phyloP scores from a whole-genome alignment of 1,284 basidiomycete species.

The Cryptococcus sp. region DNA sequence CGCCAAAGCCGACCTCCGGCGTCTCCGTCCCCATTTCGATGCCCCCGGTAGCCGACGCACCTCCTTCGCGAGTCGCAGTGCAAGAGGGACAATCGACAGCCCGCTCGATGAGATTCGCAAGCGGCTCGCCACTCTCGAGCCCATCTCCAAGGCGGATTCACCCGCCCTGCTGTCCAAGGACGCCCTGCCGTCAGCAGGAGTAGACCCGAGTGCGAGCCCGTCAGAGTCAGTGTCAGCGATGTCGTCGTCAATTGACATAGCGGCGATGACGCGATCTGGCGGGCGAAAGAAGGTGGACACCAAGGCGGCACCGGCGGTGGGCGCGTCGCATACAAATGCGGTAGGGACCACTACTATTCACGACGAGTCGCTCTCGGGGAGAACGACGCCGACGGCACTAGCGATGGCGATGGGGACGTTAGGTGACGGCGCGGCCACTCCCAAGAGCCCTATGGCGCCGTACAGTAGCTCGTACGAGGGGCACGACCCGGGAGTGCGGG shows the following conservation, averaged over 20 bases:
- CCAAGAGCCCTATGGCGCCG: slow-evolving; percentile 23
- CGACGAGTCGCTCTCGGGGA: slow-evolving; percentile 52
- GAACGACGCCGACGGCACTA: slow-evolving; percentile 26
- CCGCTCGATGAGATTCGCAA: slow-evolving; percentile 44
- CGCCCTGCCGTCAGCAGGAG: slow-evolving; percentile 1
- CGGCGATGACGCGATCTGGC: slow-evolving; percentile 18
- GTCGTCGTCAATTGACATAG: slow-evolving; percentile 35
- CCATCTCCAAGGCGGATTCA: slow-evolving; percentile 10
- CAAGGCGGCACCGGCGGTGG: slow-evolving; percentile 79
- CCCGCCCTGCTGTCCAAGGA: slow-evolving; percentile 2
- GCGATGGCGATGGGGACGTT: background rate
- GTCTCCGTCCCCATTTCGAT: slow-evolving; percentile 36
- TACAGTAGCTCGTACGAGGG: slow-evolving; percentile 60
- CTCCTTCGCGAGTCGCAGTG: slow-evolving; percentile 39
- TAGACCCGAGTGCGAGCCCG: slow-evolving; percentile 21
- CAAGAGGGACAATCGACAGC: slow-evolving; percentile 33
- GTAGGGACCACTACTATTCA: slow-evolving; percentile 55
- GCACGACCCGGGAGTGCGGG: slow-evolving; percentile 78
- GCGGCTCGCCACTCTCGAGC: slow-evolving; percentile 36
- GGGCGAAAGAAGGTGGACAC: slow-evolving; percentile 53
- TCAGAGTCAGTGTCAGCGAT: slow-evolving; percentile 33
- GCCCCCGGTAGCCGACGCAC: slow-evolving; percentile 31
- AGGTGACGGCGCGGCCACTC: slow-evolving; percentile 7
- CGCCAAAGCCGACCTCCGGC: slow-evolving; percentile 32
- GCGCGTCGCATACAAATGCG: slow-evolving; percentile 71